phyloP scores from a whole-genome alignment of 1,284 basidiomycete species.

The Sphaerobolus stellatus region DNA sequence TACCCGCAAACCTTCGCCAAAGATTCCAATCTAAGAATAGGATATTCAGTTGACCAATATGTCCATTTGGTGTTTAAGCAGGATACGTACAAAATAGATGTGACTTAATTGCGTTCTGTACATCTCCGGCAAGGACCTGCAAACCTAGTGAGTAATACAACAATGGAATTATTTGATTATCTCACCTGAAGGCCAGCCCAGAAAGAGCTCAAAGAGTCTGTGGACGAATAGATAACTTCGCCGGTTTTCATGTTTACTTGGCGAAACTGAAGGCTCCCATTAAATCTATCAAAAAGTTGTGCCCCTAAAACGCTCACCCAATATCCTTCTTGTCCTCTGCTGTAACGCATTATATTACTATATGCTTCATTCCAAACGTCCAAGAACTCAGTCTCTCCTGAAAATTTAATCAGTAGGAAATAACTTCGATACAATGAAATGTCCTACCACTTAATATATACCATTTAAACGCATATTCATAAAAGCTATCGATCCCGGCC shows the following conservation, averaged over 20 bases:
- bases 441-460: conserved; percentile 82
- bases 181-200: conserved; percentile 69
- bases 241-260: conserved; percentile 78
- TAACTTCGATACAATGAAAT: background rate
- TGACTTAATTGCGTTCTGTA: conserved; percentile 84
- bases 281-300: conserved; percentile 1
- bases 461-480: conserved; percentile 88
- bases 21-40: conserved; percentile 77
- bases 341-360: conserved; percentile 83
- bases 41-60: background rate
- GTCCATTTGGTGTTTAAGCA: conserved; percentile 9
- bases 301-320: conserved; percentile 55
- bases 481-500: conserved; percentile 92
- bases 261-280: conserved; percentile 57
- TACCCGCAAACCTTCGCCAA: conserved; percentile 80
- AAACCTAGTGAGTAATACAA: conserved; percentile 12
- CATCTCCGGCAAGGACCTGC: conserved; percentile 86
- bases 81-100: conserved; percentile 71
- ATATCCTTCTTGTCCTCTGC: conserved; percentile 79
- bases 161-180: background rate
- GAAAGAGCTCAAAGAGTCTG: conserved; percentile 86
- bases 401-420: conserved; percentile 11
- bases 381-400: conserved; percentile 84
- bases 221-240: conserved; percentile 61
- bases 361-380: conserved; percentile 94